Conservation (phyloP, 352 stramenopile species). For the Globisporangium ultimum region DNA sequence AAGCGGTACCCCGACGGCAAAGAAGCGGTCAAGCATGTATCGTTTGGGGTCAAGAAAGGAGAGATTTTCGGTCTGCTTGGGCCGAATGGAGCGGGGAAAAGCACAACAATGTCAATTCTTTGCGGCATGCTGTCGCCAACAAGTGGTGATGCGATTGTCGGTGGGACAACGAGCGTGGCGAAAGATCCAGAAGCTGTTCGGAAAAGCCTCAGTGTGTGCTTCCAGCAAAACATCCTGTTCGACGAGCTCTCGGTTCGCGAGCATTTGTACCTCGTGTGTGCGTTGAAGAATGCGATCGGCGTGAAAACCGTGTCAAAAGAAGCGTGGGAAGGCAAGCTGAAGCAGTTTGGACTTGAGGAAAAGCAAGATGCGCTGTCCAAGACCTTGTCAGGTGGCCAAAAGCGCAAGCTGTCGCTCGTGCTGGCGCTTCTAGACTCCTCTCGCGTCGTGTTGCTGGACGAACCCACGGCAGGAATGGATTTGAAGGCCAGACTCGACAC, state of each 20-base stretch:
- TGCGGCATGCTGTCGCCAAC: conserved; percentile 90
- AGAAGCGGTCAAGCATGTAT: conserved; percentile 77
- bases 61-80: conserved; percentile 93
- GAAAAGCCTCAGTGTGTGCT: conserved; percentile 77
- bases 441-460: conserved; percentile 69
- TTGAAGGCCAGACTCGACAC: conserved; percentile 67
- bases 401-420: conserved; percentile 76
- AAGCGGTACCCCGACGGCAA: conserved; percentile 79
- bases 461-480: conserved; percentile 84
- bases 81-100: conserved; percentile 94
- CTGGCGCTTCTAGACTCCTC: conserved; percentile 73
- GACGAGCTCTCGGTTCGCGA: conserved; percentile 76
- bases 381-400: conserved; percentile 76
- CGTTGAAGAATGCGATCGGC: conserved; percentile 58
- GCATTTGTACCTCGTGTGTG: conserved; percentile 63
- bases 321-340: conserved; percentile 47
- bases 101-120: conserved; percentile 95
- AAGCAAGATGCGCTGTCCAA: conserved; percentile 62
- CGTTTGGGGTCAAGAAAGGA: conserved; percentile 86
- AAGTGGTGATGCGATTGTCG: conserved; percentile 58
- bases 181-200: conserved; percentile 46
- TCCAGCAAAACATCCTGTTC: conserved; percentile 83
- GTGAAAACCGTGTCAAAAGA: conserved; percentile 45
- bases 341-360: conserved; percentile 67
- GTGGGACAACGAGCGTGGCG: conserved; percentile 44